Percentiles rank a stretch among this genome's conserved stretches.
phyloP scores from a whole-genome alignment of 495 filamentous ascomycete species.

The Polyplosphaeria fusca region DNA sequence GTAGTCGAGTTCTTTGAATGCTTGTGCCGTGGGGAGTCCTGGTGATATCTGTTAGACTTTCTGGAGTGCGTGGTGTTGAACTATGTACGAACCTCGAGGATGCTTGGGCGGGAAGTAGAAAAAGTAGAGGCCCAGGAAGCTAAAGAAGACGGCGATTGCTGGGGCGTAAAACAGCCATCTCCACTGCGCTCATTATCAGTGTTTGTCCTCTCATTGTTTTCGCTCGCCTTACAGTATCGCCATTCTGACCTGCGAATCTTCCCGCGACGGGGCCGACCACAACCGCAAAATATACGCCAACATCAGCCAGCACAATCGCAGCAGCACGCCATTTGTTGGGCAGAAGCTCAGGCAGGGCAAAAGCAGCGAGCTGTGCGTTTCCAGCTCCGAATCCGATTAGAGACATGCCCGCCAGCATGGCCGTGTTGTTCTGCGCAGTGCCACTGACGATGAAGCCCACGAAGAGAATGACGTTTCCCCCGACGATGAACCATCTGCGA shows the following conservation, averaged over 20 bases:
- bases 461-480: slow-evolving; percentile 4
- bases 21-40: slow-evolving; percentile 20
- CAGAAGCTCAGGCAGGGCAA: slow-evolving; percentile 40
- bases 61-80: too few relatives aligned
- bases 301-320: slow-evolving; percentile 35
- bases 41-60: too few relatives aligned
- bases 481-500: slow-evolving; percentile 21
- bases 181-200: too few relatives aligned
- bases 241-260: slow-evolving; percentile 31
- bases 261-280: slow-evolving; percentile 37
- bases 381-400: slow-evolving; percentile 23
- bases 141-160: slow-evolving; percentile 16
- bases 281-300: slow-evolving; percentile 34
- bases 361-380: slow-evolving; percentile 33
- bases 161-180: slow-evolving; percentile 29
- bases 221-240: too few relatives aligned
- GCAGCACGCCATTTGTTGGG: slow-evolving; percentile 40
- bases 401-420: slow-evolving; percentile 17
- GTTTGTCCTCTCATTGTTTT: too few relatives aligned
- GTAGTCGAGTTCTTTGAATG: slow-evolving; percentile 34
- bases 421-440: slow-evolving; percentile 17
- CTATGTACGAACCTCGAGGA: too few relatives aligned
- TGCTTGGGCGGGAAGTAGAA: slow-evolving; percentile 35
- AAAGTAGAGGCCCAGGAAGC: slow-evolving; percentile 25
- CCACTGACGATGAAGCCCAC: slow-evolving; percentile 17